phyloP scores from a whole-genome alignment of 139 green algal genomes.

The Ulvella scutata region DNA sequence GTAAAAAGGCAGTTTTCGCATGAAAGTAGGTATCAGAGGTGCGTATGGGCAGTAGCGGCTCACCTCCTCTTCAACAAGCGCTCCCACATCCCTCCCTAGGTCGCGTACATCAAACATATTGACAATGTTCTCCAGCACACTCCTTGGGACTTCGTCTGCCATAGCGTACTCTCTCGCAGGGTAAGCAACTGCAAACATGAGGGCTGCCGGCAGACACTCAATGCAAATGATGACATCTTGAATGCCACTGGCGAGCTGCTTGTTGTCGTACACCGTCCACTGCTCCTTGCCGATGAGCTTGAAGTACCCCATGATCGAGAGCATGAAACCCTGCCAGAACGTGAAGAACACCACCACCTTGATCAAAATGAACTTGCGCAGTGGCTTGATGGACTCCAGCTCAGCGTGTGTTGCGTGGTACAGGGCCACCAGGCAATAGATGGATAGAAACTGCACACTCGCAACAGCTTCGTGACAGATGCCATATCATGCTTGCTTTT shows the following conservation, averaged over 20 bases:
- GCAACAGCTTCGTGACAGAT: neutral
- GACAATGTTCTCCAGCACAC: constrained; percentile 5
- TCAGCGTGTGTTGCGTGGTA: constrained; percentile 70
- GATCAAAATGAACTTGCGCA: constrained; percentile 88
- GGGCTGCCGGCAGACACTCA: constrained; percentile 89
- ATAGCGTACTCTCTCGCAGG: constrained; percentile 32
- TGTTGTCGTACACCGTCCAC: constrained; percentile 48
- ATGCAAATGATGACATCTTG: constrained; percentile 91
- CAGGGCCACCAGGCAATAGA: constrained; percentile 91
- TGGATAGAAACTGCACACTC: constrained; percentile 52
- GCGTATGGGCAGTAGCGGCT: neutral
- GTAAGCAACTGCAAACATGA: constrained; percentile 85
- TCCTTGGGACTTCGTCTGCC: neutral
- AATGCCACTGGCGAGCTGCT: constrained; percentile 49
- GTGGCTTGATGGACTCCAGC: constrained; percentile 73
- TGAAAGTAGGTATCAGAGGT: too few species aligned
- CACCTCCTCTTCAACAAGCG: neutral
- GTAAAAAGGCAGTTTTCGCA: too few species aligned
- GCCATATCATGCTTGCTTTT: neutral
- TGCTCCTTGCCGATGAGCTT: constrained; percentile 24
- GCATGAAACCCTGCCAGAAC: constrained; percentile 70
- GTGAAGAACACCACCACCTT: constrained; percentile 92
- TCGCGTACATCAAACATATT: constrained; percentile 5
- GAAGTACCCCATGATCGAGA: constrained; percentile 27
- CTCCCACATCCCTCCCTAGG: neutral